Conservation (phyloP, 352 stramenopile species). For the Phytopythium chamaehyphon region DNA sequence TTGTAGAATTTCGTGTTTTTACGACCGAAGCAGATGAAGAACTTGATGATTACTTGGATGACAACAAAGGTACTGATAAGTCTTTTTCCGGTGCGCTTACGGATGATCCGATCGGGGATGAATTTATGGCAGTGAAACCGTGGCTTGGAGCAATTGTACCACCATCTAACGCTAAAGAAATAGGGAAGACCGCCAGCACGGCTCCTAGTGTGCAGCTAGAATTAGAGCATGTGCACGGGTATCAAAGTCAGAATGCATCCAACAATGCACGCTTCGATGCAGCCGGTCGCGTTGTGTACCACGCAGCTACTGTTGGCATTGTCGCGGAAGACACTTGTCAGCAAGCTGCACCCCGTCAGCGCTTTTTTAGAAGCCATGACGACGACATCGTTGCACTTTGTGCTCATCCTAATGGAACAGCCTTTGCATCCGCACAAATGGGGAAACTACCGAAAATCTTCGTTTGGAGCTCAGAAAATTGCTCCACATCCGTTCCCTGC, state of each 20-base stretch:
- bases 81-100: constrained; percentile 3
- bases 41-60: not conserved
- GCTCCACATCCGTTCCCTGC: constrained; percentile 28
- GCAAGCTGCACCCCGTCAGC: constrained; percentile 19
- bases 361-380: constrained; percentile 65
- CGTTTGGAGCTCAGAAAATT: constrained; percentile 50
- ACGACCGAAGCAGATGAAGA: not conserved
- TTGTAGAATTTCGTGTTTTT: not conserved
- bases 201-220: constrained; percentile 45
- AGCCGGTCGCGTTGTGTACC: constrained; percentile 64
- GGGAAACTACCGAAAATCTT: constrained; percentile 82
- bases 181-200: constrained; percentile 23
- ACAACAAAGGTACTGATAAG: not conserved
- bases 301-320: constrained; percentile 72
- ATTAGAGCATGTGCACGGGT: constrained; percentile 69
- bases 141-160: constrained; percentile 82
- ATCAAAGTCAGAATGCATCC: constrained; percentile 61
- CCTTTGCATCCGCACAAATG: constrained; percentile 87
- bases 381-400: constrained; percentile 85
- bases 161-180: constrained; percentile 38
- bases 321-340: constrained; percentile 48
- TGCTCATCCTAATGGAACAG: constrained; percentile 67
- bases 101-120: constrained; percentile 56
- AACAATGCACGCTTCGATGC: constrained; percentile 78
- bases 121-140: constrained; percentile 90